A percentile compares a stretch with the other conserved stretches of the same genome.
Conservation (phyloP, 2,329 filamentous ascomycete genomes). For the Onygenales sp. region DNA sequence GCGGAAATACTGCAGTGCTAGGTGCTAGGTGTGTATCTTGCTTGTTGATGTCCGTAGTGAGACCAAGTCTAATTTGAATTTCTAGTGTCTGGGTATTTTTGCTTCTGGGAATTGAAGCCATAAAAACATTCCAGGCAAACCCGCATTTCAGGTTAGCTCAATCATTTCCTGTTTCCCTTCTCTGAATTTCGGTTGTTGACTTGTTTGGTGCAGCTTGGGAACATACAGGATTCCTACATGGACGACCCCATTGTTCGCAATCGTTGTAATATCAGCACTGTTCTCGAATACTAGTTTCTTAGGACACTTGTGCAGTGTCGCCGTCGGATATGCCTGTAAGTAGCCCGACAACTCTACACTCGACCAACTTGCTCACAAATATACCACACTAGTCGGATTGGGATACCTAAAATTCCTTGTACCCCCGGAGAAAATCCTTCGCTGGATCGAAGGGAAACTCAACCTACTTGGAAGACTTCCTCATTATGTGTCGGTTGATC, state of each 20-base stretch:
- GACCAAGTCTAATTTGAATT: background rate
- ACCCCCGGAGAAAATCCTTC: conserved; percentile 76
- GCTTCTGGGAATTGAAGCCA: conserved; percentile 71
- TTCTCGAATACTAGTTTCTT: conserved; percentile 74
- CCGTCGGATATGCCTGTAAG: conserved; percentile 77
- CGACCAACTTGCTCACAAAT: background rate
- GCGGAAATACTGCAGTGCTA: conserved; percentile 62
- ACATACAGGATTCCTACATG: conserved; percentile 75
- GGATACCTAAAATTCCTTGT: conserved; percentile 84
- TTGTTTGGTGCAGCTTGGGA: conserved; percentile 38
- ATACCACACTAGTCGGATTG: conserved; percentile 54
- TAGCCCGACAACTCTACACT: conserved; percentile 9
- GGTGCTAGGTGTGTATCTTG: conserved; percentile 61
- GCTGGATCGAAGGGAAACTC: conserved; percentile 81
- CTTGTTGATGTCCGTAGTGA: background rate
- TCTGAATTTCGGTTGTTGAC: conserved; percentile 1
- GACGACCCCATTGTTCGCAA: conserved; percentile 72
- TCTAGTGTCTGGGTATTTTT: conserved; percentile 85
- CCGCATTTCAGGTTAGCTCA: conserved; percentile 57
- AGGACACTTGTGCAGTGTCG: conserved; percentile 77
- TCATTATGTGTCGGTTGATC: conserved; percentile 88
- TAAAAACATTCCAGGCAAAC: conserved; percentile 73
- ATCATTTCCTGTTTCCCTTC: background rate
- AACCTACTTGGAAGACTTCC: conserved; percentile 76
- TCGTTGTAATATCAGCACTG: conserved; percentile 65